phyloP scores from a whole-genome alignment of 306 rosid genomes.

The Rosa persica region DNA sequence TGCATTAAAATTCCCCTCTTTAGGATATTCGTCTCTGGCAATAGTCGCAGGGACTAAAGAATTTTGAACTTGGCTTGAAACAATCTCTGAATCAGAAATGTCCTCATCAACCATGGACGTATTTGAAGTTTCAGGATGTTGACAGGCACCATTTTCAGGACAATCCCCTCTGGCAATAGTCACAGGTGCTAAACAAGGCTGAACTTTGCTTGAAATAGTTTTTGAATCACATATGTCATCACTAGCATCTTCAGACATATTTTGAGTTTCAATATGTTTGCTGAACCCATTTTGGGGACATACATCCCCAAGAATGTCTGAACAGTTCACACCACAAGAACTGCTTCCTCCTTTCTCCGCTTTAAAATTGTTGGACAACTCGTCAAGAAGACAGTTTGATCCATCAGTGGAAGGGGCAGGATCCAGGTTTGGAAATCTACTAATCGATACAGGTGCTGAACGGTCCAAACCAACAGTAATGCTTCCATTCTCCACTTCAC shows the following conservation, averaged over 20 bases:
- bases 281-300: slow-evolving; percentile 23
- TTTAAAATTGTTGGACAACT: slow-evolving; percentile 27
- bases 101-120: slow-evolving; percentile 12
- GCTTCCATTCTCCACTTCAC: slow-evolving; percentile 38
- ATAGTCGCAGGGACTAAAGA: slow-evolving; percentile 23
- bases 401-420: slow-evolving; percentile 25
- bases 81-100: slow-evolving; percentile 23
- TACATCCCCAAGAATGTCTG: slow-evolving; percentile 35
- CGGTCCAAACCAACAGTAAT: slow-evolving; percentile 31
- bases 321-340: slow-evolving; percentile 29
- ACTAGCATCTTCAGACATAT: slow-evolving; percentile 3
- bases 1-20: slow-evolving; percentile 12
- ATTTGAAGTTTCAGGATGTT: slow-evolving; percentile 25
- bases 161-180: slow-evolving; percentile 33
- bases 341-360: slow-evolving; percentile 36
- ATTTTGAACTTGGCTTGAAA: slow-evolving; percentile 20
- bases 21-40: slow-evolving; percentile 36
- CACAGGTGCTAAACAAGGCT: slow-evolving; percentile 22
- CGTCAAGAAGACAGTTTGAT: slow-evolving; percentile 18
- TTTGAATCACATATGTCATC: slow-evolving; percentile 23
- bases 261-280: slow-evolving; percentile 26
- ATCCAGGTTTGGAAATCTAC: slow-evolving; percentile 13
- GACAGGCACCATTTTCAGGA: slow-evolving; percentile 28
- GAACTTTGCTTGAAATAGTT: slow-evolving; percentile 16
- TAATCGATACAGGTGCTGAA: slow-evolving; percentile 31